Conservation (phyloP, 306 rosid species). For the Malus domestica region DNA sequence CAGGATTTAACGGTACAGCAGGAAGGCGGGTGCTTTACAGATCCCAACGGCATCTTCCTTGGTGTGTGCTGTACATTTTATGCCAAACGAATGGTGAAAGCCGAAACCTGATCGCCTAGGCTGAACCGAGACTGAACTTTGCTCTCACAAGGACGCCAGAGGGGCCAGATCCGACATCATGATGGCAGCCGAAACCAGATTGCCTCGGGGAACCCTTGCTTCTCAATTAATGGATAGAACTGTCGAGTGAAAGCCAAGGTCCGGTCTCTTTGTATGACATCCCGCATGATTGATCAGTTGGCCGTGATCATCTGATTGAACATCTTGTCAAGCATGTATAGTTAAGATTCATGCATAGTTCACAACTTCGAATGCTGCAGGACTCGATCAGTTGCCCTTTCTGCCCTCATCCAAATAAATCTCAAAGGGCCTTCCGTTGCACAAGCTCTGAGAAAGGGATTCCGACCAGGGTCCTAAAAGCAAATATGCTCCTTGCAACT, state of each 20-base stretch:
- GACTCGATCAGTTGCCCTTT: constrained; percentile 10
- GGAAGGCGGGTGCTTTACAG: constrained; percentile 33
- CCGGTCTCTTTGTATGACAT: constrained; percentile 5
- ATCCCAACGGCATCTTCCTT: constrained; percentile 39
- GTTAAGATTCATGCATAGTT: constrained; percentile 1
- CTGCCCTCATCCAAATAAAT: not conserved
- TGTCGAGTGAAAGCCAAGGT: not conserved
- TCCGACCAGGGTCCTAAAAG: constrained; percentile 30
- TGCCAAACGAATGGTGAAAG: constrained; percentile 33
- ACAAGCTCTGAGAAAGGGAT: constrained; percentile 20
- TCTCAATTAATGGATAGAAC: constrained; percentile 8
- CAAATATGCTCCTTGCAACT: constrained; percentile 11
- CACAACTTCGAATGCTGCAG: constrained; percentile 1
- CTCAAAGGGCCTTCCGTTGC: constrained; percentile 22
- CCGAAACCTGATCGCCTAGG: constrained; percentile 24
- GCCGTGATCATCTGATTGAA: constrained; percentile 7
- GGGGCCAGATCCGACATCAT: constrained; percentile 5
- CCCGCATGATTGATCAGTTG: constrained; percentile 7
- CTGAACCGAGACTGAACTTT: constrained; percentile 24
- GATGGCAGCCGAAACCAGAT: not conserved
- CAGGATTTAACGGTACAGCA: constrained; percentile 43
- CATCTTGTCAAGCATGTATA: constrained; percentile 16
- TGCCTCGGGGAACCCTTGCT: not conserved
- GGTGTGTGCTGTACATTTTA: constrained; percentile 27
- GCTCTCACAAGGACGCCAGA: constrained; percentile 16